Percentiles rank a stretch among this genome's conserved stretches.
phyloP scores from a whole-genome alignment of 108 stramenopile species.

The Nannochloropsis salina region DNA sequence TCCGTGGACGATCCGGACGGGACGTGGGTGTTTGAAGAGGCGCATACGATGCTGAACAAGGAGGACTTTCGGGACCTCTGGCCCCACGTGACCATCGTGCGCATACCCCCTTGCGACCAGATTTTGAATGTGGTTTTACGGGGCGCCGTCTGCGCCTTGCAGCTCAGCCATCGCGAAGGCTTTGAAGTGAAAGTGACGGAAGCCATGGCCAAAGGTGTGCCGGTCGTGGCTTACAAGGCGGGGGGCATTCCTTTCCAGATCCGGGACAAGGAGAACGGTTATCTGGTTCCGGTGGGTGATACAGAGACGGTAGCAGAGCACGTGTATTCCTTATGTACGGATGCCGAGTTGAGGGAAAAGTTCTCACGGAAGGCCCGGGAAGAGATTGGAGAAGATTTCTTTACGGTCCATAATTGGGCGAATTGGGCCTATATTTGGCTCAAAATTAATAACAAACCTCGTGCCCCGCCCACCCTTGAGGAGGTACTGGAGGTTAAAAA shows the following conservation, averaged over 20 bases:
- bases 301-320: conserved; percentile 2
- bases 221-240: not conserved
- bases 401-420: conserved; percentile 3
- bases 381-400: not conserved
- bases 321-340: not conserved
- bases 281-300: not conserved
- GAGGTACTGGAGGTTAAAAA: not conserved
- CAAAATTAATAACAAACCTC: not conserved
- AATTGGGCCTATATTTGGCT: conserved; percentile 20
- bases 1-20: conserved; percentile 16
- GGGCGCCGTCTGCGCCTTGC: not conserved
- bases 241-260: conserved; percentile 15
- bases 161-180: not conserved
- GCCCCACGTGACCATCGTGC: not conserved
- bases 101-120: conserved; percentile 8
- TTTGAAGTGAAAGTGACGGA: not conserved
- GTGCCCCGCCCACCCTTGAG: not conserved
- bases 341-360: not conserved
- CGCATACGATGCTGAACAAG: not conserved
- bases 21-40: conserved; percentile 17
- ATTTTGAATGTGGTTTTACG: not conserved
- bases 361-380: not conserved
- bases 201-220: conserved; percentile 16
- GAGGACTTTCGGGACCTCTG: not conserved
- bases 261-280: not conserved